Evolutionary conservation across 2,329 filamentous ascomycete species (phyloP), one percentile per base, ranked within the genome.

Genomic region (Aspergillus hiratsukae): DNA sequence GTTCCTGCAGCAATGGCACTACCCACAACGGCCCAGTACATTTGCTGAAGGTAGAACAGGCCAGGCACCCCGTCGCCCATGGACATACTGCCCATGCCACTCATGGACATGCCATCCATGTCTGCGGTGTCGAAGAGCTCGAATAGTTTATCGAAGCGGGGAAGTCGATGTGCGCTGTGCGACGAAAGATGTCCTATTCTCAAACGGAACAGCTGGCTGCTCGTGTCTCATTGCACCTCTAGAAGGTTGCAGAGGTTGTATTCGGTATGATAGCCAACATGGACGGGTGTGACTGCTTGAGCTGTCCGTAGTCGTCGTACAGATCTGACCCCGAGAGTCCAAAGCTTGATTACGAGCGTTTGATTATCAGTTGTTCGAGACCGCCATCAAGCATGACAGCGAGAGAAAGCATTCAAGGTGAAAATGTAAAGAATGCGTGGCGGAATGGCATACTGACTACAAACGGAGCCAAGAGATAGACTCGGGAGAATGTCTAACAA

Each of bases 1-100:
- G 70, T 66, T 17, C 70, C 72, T 48, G 68, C 64, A 9, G 60
- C 73, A 54, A 75, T 70, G 45, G 69, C 66, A 50, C 72, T 68
- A 5, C 72, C 74, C 14, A 83, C 75, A 2, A 81, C 75, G 1
- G 75, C 76, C 76, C 81, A 83, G 67, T 83, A 83, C 63, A 79
- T 78, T 50, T 77, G 74, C 60, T 81, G 81, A 53, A 83, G 72
- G 28, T 76, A 71, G 54, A 75, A 75, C 37, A 79, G 73, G 37
- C 70, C 70, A 7, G 80, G 79, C 29, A 79, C 66, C 49, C 75
- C 76, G 54, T 64, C 61, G 11, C 72, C 74, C 65, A 74, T 75
- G 63, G 72, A 69, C 77, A 77, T 78, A 48, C 62, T 57, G 56
- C 69, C 70, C 71, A 72, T 72, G 56, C 62, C 60, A 46, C 56